Evolutionary conservation across 441 rosid genomes (phyloP).

Genomic region (Rhodomyrtus psidioides): DNA sequence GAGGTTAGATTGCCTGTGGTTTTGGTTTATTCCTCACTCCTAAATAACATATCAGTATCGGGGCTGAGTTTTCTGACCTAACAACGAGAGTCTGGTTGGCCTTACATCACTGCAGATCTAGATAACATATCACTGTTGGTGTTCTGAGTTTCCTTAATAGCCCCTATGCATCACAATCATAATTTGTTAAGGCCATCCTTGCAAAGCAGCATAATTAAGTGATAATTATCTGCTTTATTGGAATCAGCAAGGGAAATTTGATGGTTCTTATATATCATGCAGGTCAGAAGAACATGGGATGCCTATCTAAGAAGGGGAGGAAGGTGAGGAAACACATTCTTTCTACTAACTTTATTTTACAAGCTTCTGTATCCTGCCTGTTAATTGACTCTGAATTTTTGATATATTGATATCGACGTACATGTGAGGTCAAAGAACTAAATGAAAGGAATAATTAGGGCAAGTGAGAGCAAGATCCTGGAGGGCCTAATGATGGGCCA

Average conservation of each 20-base stretch:
- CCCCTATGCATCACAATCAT: background rate
- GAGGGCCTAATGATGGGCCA: background rate
- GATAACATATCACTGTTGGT: background rate
- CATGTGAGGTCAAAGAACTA: background rate
- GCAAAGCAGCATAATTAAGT: background rate
- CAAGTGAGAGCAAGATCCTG: background rate
- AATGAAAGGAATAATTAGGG: background rate
- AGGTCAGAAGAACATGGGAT: constrained; percentile 97
- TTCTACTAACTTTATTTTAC: background rate
- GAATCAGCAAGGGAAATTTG: background rate
- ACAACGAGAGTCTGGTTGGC: background rate
- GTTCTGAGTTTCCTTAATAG: background rate
- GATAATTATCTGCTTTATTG: background rate
- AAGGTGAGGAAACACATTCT: constrained; percentile 34
- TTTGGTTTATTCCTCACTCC: background rate
- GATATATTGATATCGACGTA: background rate
- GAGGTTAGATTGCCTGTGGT: constrained; percentile 43
- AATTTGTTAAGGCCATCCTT: background rate
- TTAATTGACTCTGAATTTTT: background rate
- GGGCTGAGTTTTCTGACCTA: background rate
- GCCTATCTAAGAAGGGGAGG: constrained; percentile 76
- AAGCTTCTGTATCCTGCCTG: background rate
- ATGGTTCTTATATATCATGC: constrained; percentile 6
- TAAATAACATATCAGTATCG: background rate
- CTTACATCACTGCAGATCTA: background rate